Evolutionary conservation across 1,139 yeast genomes (phyloP).

Genomic region (Hemisphaericaspora lyxosophila): DNA sequence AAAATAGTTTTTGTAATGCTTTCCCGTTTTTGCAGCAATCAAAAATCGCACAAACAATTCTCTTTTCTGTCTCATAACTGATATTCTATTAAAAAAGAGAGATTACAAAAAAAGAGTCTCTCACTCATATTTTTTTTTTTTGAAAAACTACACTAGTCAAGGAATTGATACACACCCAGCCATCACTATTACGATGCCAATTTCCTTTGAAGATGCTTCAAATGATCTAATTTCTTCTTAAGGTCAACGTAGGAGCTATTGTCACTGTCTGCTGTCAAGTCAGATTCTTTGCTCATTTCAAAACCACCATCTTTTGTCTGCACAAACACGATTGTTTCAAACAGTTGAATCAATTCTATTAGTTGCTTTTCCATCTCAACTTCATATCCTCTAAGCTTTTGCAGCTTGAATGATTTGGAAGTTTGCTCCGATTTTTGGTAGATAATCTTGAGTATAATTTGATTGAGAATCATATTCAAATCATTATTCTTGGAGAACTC

Average conservation of each 20-base stretch:
- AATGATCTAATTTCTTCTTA: slow-evolving; percentile 8
- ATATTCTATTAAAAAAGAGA: too few species aligned
- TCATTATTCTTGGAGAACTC: slow-evolving; percentile 68
- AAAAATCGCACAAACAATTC: too few species aligned
- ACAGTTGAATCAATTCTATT: slow-evolving; percentile 19
- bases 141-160: too few species aligned
- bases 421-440: slow-evolving; percentile 54
- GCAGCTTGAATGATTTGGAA: slow-evolving; percentile 35
- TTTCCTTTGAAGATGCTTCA: slow-evolving; percentile 7
- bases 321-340: slow-evolving; percentile 24
- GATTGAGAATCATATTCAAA: slow-evolving; percentile 56
- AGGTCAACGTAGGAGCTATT: slow-evolving; percentile 8
- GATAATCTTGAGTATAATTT: slow-evolving; percentile 61
- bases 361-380: slow-evolving; percentile 27
- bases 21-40: too few species aligned
- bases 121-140: too few species aligned
- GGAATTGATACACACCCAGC: too few species aligned
- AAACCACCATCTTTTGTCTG: background rate
- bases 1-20: too few species aligned
- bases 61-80: too few species aligned
- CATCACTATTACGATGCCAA: too few species aligned
- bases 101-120: too few species aligned
- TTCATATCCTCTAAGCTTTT: slow-evolving; percentile 45
- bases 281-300: slow-evolving; percentile 6
- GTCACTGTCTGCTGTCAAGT: slow-evolving; percentile 5